These are phyloP conservation scores for Diutina mesorugosa DNA, from an alignment of 1,139 yeast species.

Conservation along the genomic window DNA sequence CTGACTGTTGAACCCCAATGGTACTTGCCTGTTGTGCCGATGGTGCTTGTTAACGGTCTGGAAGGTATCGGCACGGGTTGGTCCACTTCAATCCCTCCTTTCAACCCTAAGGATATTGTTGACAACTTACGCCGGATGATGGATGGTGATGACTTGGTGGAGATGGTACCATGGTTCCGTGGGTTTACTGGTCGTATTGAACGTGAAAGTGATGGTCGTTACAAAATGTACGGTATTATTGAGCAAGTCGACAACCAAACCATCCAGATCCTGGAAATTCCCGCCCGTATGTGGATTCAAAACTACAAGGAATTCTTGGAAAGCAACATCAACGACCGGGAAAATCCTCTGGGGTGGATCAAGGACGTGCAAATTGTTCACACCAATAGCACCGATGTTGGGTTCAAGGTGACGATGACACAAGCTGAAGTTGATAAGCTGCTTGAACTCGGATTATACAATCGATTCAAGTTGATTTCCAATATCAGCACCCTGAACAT, in stretches of 20 bases:
- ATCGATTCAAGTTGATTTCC: slow-evolving; percentile 67
- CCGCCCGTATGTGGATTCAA: slow-evolving; percentile 87
- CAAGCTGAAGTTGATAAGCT: slow-evolving; percentile 80
- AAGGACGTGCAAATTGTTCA: slow-evolving; percentile 95
- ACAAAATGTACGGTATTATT: slow-evolving; percentile 64
- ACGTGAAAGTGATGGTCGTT: slow-evolving; percentile 50
- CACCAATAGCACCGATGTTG: slow-evolving; percentile 36
- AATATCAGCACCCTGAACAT: slow-evolving; percentile 67
- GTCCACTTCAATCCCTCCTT: slow-evolving; percentile 90
- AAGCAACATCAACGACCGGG: slow-evolving; percentile 67
- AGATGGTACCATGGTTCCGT: slow-evolving; percentile 88
- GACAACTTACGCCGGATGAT: slow-evolving; percentile 59
- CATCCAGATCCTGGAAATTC: slow-evolving; percentile 83
- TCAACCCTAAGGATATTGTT: slow-evolving; percentile 77
- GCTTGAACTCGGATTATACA: slow-evolving; percentile 60
- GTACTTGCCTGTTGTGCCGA: slow-evolving; percentile 88
- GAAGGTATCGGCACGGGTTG: slow-evolving; percentile 99
- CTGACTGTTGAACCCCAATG: slow-evolving; percentile 92
- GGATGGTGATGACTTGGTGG: slow-evolving; percentile 57
- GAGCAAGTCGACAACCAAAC: slow-evolving; percentile 73
- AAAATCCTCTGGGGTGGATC: slow-evolving; percentile 61
- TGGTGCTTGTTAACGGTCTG: slow-evolving; percentile 86
- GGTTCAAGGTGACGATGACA: slow-evolving; percentile 63
- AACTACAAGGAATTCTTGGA: slow-evolving; percentile 76
- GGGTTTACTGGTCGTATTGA: slow-evolving; percentile 90